Base-by-base conservation (phyloP, 1,284 basidiomycete species). In the Trichosporon ovoides region DNA sequence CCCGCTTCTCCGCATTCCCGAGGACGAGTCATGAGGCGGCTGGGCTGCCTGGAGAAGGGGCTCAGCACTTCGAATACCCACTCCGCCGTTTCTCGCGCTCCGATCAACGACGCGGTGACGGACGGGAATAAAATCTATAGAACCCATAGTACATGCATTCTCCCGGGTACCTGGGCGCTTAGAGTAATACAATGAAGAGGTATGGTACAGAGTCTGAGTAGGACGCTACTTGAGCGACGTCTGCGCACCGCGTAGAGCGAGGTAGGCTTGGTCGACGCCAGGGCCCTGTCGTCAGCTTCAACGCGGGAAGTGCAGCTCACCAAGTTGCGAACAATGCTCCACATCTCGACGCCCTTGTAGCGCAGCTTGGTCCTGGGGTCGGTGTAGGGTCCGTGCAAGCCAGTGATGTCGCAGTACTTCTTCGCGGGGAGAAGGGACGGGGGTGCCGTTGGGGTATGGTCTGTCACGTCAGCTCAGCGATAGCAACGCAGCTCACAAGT, bases 341-440 rank as follows among this genome's bases (percentile, higher is more conserved):
- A 78, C 18, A 79, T 72, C 53, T 78, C 76, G 46, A 77, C 60
- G 19, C 73, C 75, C 55, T 77, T 76, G 65, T 77, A 79, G 18
- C 75, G 67, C 50, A 79, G 62, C 57, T 73, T 76, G 2, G 78
- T 75, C 31, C 72, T 64, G 13, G 78, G 78, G 60, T 79, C 78
- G 5, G 76, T 77, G 64, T 79, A 79, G 10, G 64, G 65, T 7
- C 76, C 77, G 28, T 72, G 76, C 18, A 81, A 72, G 3, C 80
- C 80, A 0, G 80, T 81, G 52, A 81, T 74, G 61, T 81, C 80
- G 72, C 80, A 81, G 68, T 80, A 81, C 61, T 77, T 79, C 61
- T 78, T 79, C 3, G 75, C 59, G 2, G 78, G 79, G 3, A 79
- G 61, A 14, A 78, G 68, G 10, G 72, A 75, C 0, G 76, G 76